Base-by-base conservation (phyloP, 2,329 filamentous ascomycete species). In the Byssochlamys sp. region DNA sequence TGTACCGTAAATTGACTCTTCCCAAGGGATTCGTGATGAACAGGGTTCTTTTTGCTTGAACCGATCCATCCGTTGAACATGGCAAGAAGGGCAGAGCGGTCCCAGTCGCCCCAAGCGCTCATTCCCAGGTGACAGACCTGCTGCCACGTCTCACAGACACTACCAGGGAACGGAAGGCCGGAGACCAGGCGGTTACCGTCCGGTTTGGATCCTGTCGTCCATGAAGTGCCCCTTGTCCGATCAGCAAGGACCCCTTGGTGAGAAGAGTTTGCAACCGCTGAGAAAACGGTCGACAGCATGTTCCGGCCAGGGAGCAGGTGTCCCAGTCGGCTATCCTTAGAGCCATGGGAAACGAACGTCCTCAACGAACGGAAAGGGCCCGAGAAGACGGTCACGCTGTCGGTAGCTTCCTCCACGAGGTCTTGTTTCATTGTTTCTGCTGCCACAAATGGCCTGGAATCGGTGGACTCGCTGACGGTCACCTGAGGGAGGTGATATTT, bases 41-140 rank as follows among this genome's bases (percentile, higher is more conserved):
- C 19, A 45, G 39, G 19, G 39, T 19, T 9, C 12, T 6, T 10
- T 45, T 45, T 45, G 39, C n/a, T 45, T 19, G 39, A 45, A 19
- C 39, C 39, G n/a, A n/a, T 45, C 39, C 39, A 45, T 45, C 14
- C n/a, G 35, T 39, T 12, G 14, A 39, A 39, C 12, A 39, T 5
- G 3, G 49, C 4, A 7, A 19, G 24, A 27, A 28, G 24, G 10
- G 25, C n/a, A 19, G 49, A 51, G 14, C 49, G 24, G 9, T 54
- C 55, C 25, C 58, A 50, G 49, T 31, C 57, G 33, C 57, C 60
- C 54, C 61, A 59, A 31, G 63, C 58, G 27, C 53, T 59, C 24
- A 53, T 59, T 35, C 60, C 62, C 50, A 53, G 26, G 52, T 59
- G 66, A 53, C 68, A 71, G 68, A 58, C 69, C 68, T 67, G 70